Evolutionary conservation across 768 basidiomycete genomes (phyloP).

Genomic region (Strobilomyces confusus): DNA sequence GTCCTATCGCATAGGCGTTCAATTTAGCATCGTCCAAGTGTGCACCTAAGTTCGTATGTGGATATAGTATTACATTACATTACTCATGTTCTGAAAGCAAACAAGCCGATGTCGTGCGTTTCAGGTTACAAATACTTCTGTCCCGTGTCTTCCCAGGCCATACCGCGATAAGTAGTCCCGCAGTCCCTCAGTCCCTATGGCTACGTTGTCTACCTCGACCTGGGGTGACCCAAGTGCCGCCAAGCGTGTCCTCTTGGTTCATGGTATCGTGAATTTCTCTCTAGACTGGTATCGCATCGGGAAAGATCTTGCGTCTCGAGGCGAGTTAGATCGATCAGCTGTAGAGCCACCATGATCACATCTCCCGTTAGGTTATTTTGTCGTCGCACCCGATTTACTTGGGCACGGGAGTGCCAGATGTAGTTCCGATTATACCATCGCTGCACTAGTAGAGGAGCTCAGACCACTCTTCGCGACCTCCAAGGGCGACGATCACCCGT

Average conservation of each 20-base stretch:
- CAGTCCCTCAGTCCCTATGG: neutral
- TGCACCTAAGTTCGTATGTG: slow-evolving; percentile 11
- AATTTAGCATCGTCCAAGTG: slow-evolving; percentile 15
- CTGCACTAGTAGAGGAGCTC: slow-evolving; percentile 9
- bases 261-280: slow-evolving; percentile 15
- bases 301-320: slow-evolving; percentile 10
- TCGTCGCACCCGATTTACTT: slow-evolving; percentile 20
- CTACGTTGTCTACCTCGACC: slow-evolving; percentile 4
- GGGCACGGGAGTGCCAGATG: slow-evolving; percentile 13
- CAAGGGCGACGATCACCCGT: neutral
- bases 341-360: neutral
- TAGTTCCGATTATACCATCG: slow-evolving; percentile 9
- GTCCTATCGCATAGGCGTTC: slow-evolving; percentile 6
- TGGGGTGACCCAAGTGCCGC: slow-evolving; percentile 15
- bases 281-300: slow-evolving; percentile 15
- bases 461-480: neutral
- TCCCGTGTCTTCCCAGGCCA: neutral
- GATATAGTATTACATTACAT: slow-evolving; percentile 28
- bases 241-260: slow-evolving; percentile 20
- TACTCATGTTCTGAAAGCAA: slow-evolving; percentile 25
- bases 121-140: neutral
- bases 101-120: neutral
- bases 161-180: neutral
- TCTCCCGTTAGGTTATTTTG: slow-evolving; percentile 16
- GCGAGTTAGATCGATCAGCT: neutral